phyloP scores from a whole-genome alignment of 345 rosid genomes.

The Ricinus communis region DNA sequence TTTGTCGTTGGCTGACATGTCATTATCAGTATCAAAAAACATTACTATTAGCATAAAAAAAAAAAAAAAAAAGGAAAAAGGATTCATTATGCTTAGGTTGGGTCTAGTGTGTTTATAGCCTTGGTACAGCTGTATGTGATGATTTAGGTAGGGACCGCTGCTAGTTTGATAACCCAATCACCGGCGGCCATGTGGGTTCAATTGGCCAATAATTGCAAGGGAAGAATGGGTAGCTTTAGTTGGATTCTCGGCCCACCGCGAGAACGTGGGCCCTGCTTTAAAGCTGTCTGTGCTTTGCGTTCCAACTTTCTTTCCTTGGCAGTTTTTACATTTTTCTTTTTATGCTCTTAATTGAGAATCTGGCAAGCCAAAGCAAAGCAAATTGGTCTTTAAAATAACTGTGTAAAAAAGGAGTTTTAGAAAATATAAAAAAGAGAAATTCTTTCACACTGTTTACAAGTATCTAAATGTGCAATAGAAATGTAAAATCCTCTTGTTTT shows the following conservation, averaged over 20 bases:
- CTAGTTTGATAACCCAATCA: slow-evolving; percentile 24
- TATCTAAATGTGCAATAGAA: no score
- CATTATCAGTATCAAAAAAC: no score
- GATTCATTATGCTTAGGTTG: no score
- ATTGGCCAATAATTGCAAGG: slow-evolving; percentile 13
- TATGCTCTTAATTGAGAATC: not conserved
- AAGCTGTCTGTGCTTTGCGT: slow-evolving; percentile 6
- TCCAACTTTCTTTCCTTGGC: slow-evolving; percentile 3
- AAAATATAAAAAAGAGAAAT: no score
- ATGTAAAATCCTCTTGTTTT: not conserved
- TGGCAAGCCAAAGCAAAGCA: not conserved
- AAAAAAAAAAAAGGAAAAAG: no score
- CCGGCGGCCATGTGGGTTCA: slow-evolving; percentile 22
- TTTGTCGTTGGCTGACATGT: no score
- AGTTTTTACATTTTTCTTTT: not conserved
- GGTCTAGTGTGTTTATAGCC: no score
- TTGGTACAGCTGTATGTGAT: no score
- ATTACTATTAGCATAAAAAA: no score
- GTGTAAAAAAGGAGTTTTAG: no score
- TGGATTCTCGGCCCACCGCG: slow-evolving; percentile 9
- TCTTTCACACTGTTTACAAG: no score
- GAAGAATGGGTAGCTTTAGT: slow-evolving; percentile 4
- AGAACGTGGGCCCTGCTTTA: not conserved
- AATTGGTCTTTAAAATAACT: not conserved
- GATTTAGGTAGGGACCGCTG: slow-evolving; percentile 32